Conservation (phyloP, 371 early-diverging fungal genomes). For the Mortierella sp. region DNA sequence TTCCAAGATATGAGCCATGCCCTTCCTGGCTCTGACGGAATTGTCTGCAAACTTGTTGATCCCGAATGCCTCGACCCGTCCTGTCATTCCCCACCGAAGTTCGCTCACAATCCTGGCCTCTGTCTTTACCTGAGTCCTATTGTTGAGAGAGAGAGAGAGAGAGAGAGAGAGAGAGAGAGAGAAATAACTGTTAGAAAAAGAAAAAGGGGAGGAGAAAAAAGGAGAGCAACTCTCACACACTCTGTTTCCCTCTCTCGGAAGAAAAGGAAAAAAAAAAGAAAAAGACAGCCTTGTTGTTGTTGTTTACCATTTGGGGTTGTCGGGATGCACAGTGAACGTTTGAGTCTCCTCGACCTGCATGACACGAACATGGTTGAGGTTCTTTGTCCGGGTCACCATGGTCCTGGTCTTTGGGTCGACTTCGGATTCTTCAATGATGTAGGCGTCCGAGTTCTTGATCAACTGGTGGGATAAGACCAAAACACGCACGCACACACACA, state of each 20-base stretch:
- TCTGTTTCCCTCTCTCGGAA: too few relatives aligned
- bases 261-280: background rate
- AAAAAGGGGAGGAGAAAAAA: background rate
- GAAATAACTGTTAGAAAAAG: background rate
- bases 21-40: slow-evolving; percentile 83
- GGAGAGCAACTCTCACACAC: background rate
- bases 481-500: too few relatives aligned
- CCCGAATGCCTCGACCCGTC: slow-evolving; percentile 90
- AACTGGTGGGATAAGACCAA: too few relatives aligned
- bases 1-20: slow-evolving; percentile 90
- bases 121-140: slow-evolving; percentile 78
- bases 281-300: too few relatives aligned
- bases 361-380: slow-evolving; percentile 91
- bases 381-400: slow-evolving; percentile 88
- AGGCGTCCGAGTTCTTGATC: slow-evolving; percentile 79
- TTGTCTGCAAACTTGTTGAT: slow-evolving; percentile 86
- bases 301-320: slow-evolving; percentile 65
- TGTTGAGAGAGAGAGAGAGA: background rate
- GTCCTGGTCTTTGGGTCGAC: slow-evolving; percentile 80
- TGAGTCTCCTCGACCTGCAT: slow-evolving; percentile 95
- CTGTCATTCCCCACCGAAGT: slow-evolving; percentile 88
- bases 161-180: background rate
- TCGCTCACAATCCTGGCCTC: slow-evolving; percentile 90
- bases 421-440: slow-evolving; percentile 86
- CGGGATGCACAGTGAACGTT: slow-evolving; percentile 69